Conservation (phyloP, 305 asterid species). For the Fraxinus paxiana region DNA sequence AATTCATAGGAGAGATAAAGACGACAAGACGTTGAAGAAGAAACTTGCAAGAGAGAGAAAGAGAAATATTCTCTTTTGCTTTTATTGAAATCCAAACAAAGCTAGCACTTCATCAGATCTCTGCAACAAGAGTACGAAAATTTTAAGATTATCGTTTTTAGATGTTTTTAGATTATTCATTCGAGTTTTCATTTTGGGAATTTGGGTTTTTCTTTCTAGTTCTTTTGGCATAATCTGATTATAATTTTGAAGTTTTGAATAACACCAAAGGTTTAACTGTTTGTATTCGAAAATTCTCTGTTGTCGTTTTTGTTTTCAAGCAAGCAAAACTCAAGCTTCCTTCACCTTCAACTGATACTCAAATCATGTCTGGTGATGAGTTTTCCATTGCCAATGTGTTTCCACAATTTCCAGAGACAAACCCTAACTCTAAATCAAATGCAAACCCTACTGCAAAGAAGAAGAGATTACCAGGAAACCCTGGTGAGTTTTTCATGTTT, state of each 20-base stretch:
- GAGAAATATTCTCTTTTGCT: conserved; percentile 48
- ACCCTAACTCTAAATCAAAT: conserved; percentile 57
- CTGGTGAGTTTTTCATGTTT: conserved; percentile 40
- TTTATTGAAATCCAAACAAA: conserved; percentile 49
- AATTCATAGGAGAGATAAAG: conserved; percentile 27
- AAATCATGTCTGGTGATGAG: conserved; percentile 70
- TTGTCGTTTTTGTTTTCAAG: conserved; percentile 40
- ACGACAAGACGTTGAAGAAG: background rate
- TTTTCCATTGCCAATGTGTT: conserved; percentile 43
- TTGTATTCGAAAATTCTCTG: conserved; percentile 34
- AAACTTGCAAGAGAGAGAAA: conserved; percentile 18
- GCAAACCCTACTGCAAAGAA: conserved; percentile 48
- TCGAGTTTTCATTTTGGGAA: background rate
- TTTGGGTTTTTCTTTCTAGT: conserved; percentile 26
- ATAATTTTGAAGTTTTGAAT: conserved; percentile 22
- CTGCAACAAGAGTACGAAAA: conserved; percentile 21
- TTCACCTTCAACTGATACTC: conserved; percentile 1
- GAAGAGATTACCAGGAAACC: conserved; percentile 76
- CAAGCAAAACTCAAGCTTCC: background rate
- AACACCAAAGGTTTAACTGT: conserved; percentile 53
- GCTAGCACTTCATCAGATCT: conserved; percentile 24
- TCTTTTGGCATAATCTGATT: conserved; percentile 36
- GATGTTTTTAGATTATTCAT: background rate
- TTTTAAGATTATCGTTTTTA: conserved; percentile 23
- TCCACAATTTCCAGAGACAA: conserved; percentile 38